A percentile compares a stretch with the other conserved stretches of the same genome.
phyloP scores from a whole-genome alignment of 129 eudicot species.

The Silybum marianum region DNA sequence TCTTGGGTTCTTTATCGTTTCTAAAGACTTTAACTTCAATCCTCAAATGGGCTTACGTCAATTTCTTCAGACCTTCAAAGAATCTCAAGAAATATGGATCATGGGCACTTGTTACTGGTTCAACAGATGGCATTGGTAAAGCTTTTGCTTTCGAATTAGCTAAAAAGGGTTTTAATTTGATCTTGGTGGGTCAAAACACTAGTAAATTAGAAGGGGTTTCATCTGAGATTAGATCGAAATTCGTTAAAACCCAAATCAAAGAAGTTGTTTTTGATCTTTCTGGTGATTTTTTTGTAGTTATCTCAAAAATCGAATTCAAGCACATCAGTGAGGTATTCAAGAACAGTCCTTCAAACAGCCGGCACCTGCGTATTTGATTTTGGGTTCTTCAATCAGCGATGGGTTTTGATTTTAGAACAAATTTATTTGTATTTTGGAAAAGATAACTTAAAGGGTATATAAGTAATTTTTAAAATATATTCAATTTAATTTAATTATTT shows the following conservation, averaged over 20 bases:
- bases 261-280: constrained; percentile 78
- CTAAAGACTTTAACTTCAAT: constrained; percentile 45
- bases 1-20: constrained; percentile 50
- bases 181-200: constrained; percentile 85
- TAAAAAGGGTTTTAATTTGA: constrained; percentile 65
- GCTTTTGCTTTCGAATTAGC: constrained; percentile 90
- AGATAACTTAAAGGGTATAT: too few species aligned
- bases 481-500: too few species aligned
- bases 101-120: constrained; percentile 94
- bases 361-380: too few species aligned
- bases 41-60: constrained; percentile 74
- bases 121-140: constrained; percentile 95
- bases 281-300: too few species aligned
- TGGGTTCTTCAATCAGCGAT: too few species aligned
- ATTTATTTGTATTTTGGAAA: too few species aligned
- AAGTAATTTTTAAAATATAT: too few species aligned
- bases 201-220: constrained; percentile 62
- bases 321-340: too few species aligned
- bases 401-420: too few species aligned
- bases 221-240: constrained; percentile 55
- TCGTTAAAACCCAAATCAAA: constrained; percentile 51
- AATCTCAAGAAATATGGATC: constrained; percentile 93
- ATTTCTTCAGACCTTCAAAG: constrained; percentile 78
- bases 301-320: too few species aligned
- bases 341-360: too few species aligned